Evolutionary conservation across 306 rosid species (phyloP), one percentile per base, ranked within the genome.

Genomic region (Lathyrus tuberosus): DNA sequence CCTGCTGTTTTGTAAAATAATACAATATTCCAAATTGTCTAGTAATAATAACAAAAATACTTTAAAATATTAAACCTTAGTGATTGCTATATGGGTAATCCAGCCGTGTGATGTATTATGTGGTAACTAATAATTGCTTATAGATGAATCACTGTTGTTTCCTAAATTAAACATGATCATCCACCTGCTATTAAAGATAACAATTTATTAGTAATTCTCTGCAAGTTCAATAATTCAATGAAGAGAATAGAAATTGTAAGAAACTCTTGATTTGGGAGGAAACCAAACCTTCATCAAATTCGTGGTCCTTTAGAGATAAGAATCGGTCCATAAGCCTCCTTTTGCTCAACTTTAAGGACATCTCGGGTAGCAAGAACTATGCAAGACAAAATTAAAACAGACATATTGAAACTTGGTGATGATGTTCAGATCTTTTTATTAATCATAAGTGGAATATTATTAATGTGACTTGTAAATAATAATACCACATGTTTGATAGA

Each of bases 401-500:
- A 47, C 18, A 18, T 5, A 12, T 60, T 44, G 30, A 15, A 51
- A n/a, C 54, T 11, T 61, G 57, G 48, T 13, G 47, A 63, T 52
- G 22, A 35, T 35, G 3, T 41, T 56, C 1, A 28, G 17, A 61
- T 26, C 10, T 35, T 20, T 16, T 49, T 28, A 42, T 20, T 66
- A 49, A 20, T 28, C 18, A 28, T 13, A 18, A 20, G 58, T 35
- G 16, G 65, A 78, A 74, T n/a, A 42, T 10, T 11, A 51, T 5
- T 11, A 20, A 60, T 22, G 26, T 18, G 43, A 60, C 40, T 22
- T 0, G 5, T 35, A 49, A 37, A n/a, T 28, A 30, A 28, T 28
- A 28, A 67, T 87, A 91, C 98, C 97, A 69, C 89, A 84, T 53
- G 90, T 88, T 62, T 85, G 96, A 75, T 88, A 88, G 82, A 90